A percentile compares a stretch with the other conserved stretches of the same genome.
Conservation (phyloP, 1,139 yeast species). For the Pichia sp. region DNA sequence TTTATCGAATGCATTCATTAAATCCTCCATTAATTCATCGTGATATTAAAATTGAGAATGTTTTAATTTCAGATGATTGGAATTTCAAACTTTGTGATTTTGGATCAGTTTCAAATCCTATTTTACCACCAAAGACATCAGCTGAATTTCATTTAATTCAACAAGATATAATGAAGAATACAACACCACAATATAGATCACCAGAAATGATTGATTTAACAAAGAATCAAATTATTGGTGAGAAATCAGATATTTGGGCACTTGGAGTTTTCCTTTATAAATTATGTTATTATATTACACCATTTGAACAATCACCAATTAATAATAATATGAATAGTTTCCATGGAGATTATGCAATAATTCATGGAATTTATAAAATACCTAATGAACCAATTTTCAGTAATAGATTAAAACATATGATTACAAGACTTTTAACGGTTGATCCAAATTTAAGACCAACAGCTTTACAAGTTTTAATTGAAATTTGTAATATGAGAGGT, state of each 20-base stretch:
- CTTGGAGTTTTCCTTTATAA: constrained; percentile 86
- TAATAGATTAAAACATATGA: constrained; percentile 60
- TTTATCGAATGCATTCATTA: constrained; percentile 81
- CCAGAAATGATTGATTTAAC: constrained; percentile 95
- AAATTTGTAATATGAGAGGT: constrained; percentile 54
- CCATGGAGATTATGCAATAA: constrained; percentile 62
- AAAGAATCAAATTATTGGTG: constrained; percentile 82
- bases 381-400: constrained; percentile 50
- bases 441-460: constrained; percentile 70
- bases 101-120: constrained; percentile 78
- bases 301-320: constrained; percentile 59
- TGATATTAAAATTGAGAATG: constrained; percentile 93
- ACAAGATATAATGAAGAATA: constrained; percentile 81
- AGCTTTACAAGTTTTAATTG: constrained; percentile 60
- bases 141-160: constrained; percentile 63
- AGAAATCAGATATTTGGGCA: constrained; percentile 96
- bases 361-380: constrained; percentile 59
- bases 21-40: constrained; percentile 62
- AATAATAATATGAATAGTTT: constrained; percentile 28
- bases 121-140: constrained; percentile 56
- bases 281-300: constrained; percentile 88
- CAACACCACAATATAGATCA: constrained; percentile 95
- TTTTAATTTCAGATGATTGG: constrained; percentile 65
- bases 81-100: constrained; percentile 85
- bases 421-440: constrained; percentile 38